A percentile compares a stretch with the other conserved stretches of the same genome.
Evolutionary conservation across 495 filamentous ascomycete genomes (phyloP).

Genomic region (Xylaria palmicola): DNA sequence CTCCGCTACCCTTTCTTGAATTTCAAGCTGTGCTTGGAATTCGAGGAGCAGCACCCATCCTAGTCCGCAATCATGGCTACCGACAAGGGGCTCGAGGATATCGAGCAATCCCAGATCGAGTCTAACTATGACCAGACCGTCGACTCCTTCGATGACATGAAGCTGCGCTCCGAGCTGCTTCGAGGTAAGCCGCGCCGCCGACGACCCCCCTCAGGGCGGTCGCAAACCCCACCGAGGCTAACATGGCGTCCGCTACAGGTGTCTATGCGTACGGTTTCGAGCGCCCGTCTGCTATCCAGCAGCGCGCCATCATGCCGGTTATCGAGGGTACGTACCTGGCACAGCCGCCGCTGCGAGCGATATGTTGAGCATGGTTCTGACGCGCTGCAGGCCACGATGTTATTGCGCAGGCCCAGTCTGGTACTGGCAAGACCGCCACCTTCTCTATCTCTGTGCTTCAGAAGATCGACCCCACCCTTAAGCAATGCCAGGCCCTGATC

Average conservation of each 20-base stretch:
- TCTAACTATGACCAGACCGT: constrained; percentile 99
- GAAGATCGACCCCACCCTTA: constrained; percentile 91
- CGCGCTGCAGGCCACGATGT: constrained; percentile 80
- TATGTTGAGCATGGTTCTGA: too few relatives aligned
- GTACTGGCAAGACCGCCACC: constrained; percentile 98
- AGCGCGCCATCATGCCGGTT: constrained; percentile 98
- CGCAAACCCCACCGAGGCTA: constrained; percentile 1
- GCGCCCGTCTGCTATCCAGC: constrained; percentile 98
- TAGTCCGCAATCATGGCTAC: constrained; percentile 89
- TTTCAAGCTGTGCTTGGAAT: constrained; percentile 70
- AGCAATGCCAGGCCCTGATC: constrained; percentile 93
- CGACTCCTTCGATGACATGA: constrained; percentile 98
- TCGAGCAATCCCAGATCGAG: constrained; percentile 90
- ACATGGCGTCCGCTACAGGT: constrained; percentile 50
- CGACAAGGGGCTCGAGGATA: constrained; percentile 95
- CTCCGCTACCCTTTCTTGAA: constrained; percentile 46
- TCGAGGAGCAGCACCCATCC: constrained; percentile 50
- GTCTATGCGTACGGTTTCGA: constrained; percentile 99
- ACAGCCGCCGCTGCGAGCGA: too few relatives aligned
- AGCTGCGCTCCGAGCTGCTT: constrained; percentile 91
- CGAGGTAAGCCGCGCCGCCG: constrained; percentile 65
- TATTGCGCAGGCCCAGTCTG: constrained; percentile 98
- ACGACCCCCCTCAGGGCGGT: background rate
- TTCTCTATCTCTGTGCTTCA: constrained; percentile 98
- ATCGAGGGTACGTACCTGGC: constrained; percentile 89